phyloP scores from a whole-genome alignment of 768 basidiomycete genomes.

The Lactifluus piperatus region DNA sequence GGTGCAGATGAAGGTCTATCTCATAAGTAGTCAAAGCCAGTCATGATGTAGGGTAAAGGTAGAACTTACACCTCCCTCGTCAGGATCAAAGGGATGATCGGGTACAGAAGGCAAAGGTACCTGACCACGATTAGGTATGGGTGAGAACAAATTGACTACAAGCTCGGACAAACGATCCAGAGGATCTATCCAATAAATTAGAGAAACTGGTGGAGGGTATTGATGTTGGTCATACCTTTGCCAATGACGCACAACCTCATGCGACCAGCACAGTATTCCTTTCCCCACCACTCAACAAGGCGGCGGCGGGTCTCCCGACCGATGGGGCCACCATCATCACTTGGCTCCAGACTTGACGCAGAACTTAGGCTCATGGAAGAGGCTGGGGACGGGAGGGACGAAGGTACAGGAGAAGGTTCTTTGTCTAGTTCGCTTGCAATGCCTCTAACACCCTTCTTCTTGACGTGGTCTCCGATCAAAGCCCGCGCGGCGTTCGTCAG shows the following conservation, averaged over 20 bases:
- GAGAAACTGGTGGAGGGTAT: not conserved
- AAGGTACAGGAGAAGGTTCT: constrained; percentile 25
- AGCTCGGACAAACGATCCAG: constrained; percentile 61
- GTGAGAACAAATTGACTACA: constrained; percentile 60
- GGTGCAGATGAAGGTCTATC: constrained; percentile 69
- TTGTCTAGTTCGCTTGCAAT: constrained; percentile 26
- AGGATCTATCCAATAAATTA: constrained; percentile 42
- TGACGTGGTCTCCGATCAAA: constrained; percentile 41
- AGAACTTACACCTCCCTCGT: constrained; percentile 58
- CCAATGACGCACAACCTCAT: constrained; percentile 79
- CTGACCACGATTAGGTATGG: constrained; percentile 53
- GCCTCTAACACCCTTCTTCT: constrained; percentile 22
- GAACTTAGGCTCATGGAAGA: constrained; percentile 49
- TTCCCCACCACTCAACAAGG: constrained; percentile 77
- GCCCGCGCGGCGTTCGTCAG: constrained; percentile 53
- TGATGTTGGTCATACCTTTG: constrained; percentile 42
- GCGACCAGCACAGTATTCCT: constrained; percentile 72
- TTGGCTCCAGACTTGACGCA: constrained; percentile 42
- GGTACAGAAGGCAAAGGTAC: constrained; percentile 52
- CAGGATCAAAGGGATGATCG: constrained; percentile 69
- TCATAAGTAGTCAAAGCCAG: constrained; percentile 15
- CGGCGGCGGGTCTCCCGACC: constrained; percentile 75
- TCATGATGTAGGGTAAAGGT: not conserved
- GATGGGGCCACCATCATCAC: constrained; percentile 55
- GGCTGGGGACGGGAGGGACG: constrained; percentile 49